Evolutionary conservation across 495 filamentous ascomycete genomes (phyloP).

Genomic region (Collariella sp.): DNA sequence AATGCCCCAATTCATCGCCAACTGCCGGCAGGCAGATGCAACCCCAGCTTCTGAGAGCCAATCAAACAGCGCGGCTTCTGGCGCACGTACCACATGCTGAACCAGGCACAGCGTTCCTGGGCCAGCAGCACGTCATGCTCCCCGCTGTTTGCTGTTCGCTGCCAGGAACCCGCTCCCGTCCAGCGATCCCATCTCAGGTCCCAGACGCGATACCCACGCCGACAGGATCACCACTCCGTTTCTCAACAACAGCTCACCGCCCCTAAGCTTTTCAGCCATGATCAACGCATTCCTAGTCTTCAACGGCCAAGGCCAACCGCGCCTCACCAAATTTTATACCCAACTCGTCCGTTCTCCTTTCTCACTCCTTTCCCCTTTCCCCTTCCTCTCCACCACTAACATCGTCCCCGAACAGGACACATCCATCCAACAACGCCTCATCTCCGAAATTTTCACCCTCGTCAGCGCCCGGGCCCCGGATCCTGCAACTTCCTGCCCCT

Average conservation of each 20-base stretch:
- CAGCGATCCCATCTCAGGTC: not conserved
- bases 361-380: not conserved
- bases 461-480: constrained; percentile 78
- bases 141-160: not conserved
- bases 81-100: constrained; percentile 2
- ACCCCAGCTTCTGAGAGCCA: not conserved
- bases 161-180: not conserved
- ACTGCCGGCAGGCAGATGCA: constrained; percentile 4
- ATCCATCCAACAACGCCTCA: constrained; percentile 87
- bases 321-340: constrained; percentile 97
- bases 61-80: not conserved
- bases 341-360: constrained; percentile 60
- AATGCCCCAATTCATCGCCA: not conserved
- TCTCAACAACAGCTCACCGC: not conserved
- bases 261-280: constrained; percentile 45
- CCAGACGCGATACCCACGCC: not conserved
- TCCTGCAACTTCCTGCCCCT: constrained; percentile 94
- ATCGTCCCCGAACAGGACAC: constrained; percentile 64
- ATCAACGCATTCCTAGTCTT: constrained; percentile 99
- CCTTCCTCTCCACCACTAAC: constrained; percentile 3
- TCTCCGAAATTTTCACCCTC: constrained; percentile 96
- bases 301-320: constrained; percentile 93
- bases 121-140: constrained; percentile 2
- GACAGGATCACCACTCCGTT: not conserved
- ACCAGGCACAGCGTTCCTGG: not conserved